These are phyloP conservation scores for Iris macrosiphon DNA, from an alignment of 106 monocot genomes.

Conservation along the genomic window DNA sequence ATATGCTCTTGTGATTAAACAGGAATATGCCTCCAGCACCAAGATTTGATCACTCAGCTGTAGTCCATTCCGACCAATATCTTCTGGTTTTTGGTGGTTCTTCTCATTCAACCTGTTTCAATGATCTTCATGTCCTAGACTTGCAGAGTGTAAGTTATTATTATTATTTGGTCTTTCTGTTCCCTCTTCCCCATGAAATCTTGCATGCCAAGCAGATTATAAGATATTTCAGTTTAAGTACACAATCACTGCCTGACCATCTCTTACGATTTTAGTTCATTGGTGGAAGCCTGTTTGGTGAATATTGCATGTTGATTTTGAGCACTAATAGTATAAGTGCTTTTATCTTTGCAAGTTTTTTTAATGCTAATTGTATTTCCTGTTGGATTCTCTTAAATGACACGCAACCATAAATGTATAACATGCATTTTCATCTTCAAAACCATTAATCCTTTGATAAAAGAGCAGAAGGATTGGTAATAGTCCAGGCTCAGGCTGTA, in stretches of 20 bases:
- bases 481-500: no score
- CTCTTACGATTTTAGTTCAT: no score
- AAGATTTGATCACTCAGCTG: conserved; percentile 82
- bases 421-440: no score
- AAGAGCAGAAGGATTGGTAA: no score
- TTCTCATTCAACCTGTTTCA: conserved; percentile 75
- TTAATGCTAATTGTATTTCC: no score
- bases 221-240: background rate
- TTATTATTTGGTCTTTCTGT: background rate
- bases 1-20: conserved; percentile 7
- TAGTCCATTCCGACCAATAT: conserved; percentile 59
- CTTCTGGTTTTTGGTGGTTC: conserved; percentile 87
- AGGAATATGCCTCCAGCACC: conserved; percentile 53
- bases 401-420: no score
- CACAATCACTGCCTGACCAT: no score
- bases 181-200: background rate
- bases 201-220: background rate
- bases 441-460: no score
- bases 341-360: no score
- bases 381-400: no score
- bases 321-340: no score
- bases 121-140: conserved; percentile 85
- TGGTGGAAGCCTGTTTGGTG: background rate
- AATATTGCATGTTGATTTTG: no score
- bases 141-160: conserved; percentile 60